Evolutionary conservation across 1,139 yeast genomes (phyloP).

Genomic region (Maudiozyma humilis): DNA sequence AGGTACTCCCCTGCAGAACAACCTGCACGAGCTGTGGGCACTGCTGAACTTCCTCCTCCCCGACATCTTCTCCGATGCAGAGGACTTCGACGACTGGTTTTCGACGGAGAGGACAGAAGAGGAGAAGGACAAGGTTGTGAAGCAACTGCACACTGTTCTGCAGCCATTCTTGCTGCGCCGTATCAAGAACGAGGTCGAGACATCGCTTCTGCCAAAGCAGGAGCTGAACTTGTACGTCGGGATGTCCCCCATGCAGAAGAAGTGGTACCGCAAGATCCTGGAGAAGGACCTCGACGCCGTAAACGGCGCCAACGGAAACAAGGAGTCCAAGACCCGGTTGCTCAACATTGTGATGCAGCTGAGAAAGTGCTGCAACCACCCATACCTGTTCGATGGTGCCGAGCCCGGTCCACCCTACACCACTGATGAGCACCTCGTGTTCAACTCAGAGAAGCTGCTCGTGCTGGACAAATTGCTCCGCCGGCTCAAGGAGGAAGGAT

Average conservation of each 20-base stretch:
- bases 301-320: conserved; percentile 82
- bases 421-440: conserved; percentile 89
- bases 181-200: conserved; percentile 88
- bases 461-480: conserved; percentile 75
- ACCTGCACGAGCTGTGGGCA: conserved; percentile 94
- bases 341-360: conserved; percentile 93
- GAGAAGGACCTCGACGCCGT: conserved; percentile 96
- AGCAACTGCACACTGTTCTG: conserved; percentile 73
- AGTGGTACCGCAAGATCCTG: conserved; percentile 80
- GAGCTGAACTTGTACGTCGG: conserved; percentile 85
- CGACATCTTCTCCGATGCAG: conserved; percentile 87
- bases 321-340: conserved; percentile 84
- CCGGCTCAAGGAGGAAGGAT: conserved; percentile 66
- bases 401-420: conserved; percentile 98
- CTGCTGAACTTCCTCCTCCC: conserved; percentile 80
- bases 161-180: conserved; percentile 84
- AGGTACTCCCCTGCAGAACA: conserved; percentile 93
- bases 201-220: conserved; percentile 78
- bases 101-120: conserved; percentile 38
- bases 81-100: conserved; percentile 87
- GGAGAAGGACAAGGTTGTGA: conserved; percentile 67
- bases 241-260: conserved; percentile 87
- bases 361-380: conserved; percentile 94
- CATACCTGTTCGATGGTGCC: conserved; percentile 93
- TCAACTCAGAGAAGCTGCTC: conserved; percentile 82